These are phyloP conservation scores for Fusarium sp. DNA, from an alignment of 2,329 filamentous ascomycete species.

Conservation along the genomic window DNA sequence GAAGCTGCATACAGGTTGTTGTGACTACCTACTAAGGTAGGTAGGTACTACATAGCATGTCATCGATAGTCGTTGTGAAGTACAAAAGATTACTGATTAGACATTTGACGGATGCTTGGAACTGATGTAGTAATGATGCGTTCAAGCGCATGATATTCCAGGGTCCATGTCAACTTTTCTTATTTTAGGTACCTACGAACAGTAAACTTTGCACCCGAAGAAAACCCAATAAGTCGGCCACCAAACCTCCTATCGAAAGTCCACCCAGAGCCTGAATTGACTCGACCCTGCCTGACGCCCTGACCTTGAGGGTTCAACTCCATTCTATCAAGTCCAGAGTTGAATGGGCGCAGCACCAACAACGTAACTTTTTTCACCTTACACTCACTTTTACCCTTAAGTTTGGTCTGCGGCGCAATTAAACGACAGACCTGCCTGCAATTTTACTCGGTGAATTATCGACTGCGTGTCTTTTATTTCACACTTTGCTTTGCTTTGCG, in stretches of 20 bases:
- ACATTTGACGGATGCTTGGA: not conserved
- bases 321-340: not conserved
- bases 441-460: slow-evolving; percentile 14
- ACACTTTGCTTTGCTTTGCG: slow-evolving; percentile 24
- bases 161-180: slow-evolving; percentile 23
- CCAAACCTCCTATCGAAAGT: slow-evolving; percentile 8
- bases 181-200: not conserved
- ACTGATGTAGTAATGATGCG: slow-evolving; percentile 23
- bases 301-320: slow-evolving; percentile 11
- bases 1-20: not conserved
- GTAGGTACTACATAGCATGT: not conserved
- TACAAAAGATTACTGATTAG: not conserved
- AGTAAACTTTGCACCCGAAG: slow-evolving; percentile 23
- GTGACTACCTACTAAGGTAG: not conserved
- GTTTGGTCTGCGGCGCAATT: slow-evolving; percentile 35
- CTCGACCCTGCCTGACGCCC: slow-evolving; percentile 6
- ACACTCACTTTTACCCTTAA: slow-evolving; percentile 9
- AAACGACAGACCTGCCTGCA: slow-evolving; percentile 19
- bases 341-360: not conserved
- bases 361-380: slow-evolving; percentile 18
- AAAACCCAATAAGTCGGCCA: slow-evolving; percentile 28
- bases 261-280: not conserved
- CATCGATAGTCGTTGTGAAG: not conserved
- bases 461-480: slow-evolving; percentile 15
- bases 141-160: slow-evolving; percentile 19